Evolutionary conservation across 306 rosid genomes (phyloP).

Genomic region (Ormosia semicastrata): DNA sequence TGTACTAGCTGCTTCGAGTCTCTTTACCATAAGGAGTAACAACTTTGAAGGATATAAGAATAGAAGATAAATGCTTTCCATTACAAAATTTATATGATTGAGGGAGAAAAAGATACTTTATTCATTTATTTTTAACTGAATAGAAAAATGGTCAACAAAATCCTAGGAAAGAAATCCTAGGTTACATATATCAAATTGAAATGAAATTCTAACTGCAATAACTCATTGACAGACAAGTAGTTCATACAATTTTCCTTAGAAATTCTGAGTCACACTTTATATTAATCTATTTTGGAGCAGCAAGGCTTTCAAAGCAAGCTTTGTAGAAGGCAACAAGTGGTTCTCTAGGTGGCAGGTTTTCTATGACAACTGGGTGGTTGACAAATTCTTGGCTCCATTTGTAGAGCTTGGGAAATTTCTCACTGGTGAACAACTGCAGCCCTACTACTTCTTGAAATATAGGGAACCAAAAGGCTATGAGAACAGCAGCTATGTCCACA

Average conservation of each 20-base stretch:
- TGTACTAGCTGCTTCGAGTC: no score
- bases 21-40: no score
- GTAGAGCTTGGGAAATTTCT: conserved; percentile 44
- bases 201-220: background rate
- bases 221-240: background rate
- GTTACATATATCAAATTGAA: background rate
- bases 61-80: no score
- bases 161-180: background rate
- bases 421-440: conserved; percentile 25
- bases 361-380: conserved; percentile 28
- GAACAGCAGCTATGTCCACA: conserved; percentile 49
- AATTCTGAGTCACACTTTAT: background rate
- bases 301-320: background rate
- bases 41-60: no score
- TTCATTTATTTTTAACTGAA: background rate
- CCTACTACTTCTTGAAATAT: conserved; percentile 38
- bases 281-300: background rate
- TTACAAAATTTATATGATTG: no score
- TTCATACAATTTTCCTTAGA: background rate
- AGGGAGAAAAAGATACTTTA: background rate
- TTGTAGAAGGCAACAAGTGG: conserved; percentile 20
- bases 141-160: background rate
- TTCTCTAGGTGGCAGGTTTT: conserved; percentile 42
- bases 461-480: conserved; percentile 45
- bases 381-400: conserved; percentile 43